A percentile compares a stretch with the other conserved stretches of the same genome.
These are phyloP conservation scores for Diplosphaera chodatii DNA, from an alignment of 139 green algal genomes.

Conservation along the genomic window DNA sequence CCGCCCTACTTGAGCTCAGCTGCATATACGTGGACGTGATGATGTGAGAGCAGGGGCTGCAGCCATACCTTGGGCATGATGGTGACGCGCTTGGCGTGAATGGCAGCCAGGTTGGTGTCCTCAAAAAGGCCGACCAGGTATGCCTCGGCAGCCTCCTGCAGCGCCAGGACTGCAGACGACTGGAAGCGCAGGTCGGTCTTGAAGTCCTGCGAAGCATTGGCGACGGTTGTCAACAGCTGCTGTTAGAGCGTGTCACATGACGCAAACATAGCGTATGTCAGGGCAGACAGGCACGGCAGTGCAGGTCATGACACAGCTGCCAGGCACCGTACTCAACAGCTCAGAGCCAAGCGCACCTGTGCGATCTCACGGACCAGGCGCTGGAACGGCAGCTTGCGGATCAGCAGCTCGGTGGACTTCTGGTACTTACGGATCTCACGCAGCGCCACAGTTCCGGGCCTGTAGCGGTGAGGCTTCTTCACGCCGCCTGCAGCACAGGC, in stretches of 20 bases:
- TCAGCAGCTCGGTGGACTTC: slow-evolving; percentile 88
- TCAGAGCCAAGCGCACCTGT: too few relatives aligned
- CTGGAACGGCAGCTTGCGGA: slow-evolving; percentile 95
- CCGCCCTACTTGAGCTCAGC: too few relatives aligned
- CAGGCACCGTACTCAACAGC: too few relatives aligned
- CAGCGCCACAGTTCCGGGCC: slow-evolving; percentile 78
- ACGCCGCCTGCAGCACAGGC: slow-evolving; percentile 44
- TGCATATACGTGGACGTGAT: too few relatives aligned
- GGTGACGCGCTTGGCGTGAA: slow-evolving; percentile 88
- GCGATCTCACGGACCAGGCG: slow-evolving; percentile 93
- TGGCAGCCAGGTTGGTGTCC: slow-evolving; percentile 93
- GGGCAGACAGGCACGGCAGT: too few relatives aligned
- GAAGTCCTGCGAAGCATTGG: slow-evolving; percentile 99
- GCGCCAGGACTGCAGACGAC: slow-evolving; percentile 81
- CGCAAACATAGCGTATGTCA: too few relatives aligned
- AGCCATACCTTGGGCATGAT: slow-evolving; percentile 65
- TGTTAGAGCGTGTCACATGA: too few relatives aligned
- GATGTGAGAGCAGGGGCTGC: too few relatives aligned
- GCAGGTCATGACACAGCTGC: too few relatives aligned
- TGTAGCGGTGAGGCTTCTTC: slow-evolving; percentile 74
- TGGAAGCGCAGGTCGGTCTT: slow-evolving; percentile 99
- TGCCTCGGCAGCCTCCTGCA: slow-evolving; percentile 92
- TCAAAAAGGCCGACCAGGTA: slow-evolving; percentile 97
- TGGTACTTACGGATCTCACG: slow-evolving; percentile 92
- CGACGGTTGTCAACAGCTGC: too few relatives aligned